phyloP scores from a whole-genome alignment of 495 filamentous ascomycete genomes.

The Penicillium crystallinum region DNA sequence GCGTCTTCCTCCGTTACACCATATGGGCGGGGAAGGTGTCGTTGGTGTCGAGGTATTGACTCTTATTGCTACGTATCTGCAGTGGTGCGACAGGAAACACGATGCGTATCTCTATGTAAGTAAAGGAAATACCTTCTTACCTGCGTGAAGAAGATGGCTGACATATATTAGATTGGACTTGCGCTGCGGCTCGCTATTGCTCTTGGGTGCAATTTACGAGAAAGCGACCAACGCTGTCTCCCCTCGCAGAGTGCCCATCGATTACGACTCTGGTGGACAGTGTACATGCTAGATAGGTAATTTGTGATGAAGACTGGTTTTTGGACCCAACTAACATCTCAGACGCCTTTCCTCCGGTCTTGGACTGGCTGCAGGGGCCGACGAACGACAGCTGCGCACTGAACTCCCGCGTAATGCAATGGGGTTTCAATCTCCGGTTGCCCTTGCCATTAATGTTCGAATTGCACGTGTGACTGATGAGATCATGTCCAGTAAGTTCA shows the following conservation, averaged over 20 bases:
- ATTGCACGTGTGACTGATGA: conserved; percentile 22
- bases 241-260: conserved; percentile 18
- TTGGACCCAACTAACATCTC: not conserved
- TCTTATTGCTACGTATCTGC: conserved; percentile 19
- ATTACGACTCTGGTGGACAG: conserved; percentile 21
- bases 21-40: conserved; percentile 16
- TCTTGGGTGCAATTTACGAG: conserved; percentile 15
- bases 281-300: conserved; percentile 25
- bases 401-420: conserved; percentile 12
- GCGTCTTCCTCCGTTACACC: conserved; percentile 15
- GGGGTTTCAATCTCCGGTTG: conserved; percentile 19
- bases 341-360: conserved; percentile 22
- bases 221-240: conserved; percentile 13
- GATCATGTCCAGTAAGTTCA: conserved; percentile 19
- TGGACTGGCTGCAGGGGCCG: conserved; percentile 20
- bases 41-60: conserved; percentile 20
- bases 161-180: conserved; percentile 15
- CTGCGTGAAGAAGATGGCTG: not conserved
- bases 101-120: conserved; percentile 22
- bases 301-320: not conserved
- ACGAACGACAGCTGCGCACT: conserved; percentile 16
- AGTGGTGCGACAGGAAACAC: conserved; percentile 23
- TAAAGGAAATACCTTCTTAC: not conserved
- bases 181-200: conserved; percentile 20
- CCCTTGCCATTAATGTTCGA: conserved; percentile 18